These are phyloP conservation scores for Penicillium occitanis DNA, from an alignment of 2,329 filamentous ascomycete genomes.

Conservation along the genomic window DNA sequence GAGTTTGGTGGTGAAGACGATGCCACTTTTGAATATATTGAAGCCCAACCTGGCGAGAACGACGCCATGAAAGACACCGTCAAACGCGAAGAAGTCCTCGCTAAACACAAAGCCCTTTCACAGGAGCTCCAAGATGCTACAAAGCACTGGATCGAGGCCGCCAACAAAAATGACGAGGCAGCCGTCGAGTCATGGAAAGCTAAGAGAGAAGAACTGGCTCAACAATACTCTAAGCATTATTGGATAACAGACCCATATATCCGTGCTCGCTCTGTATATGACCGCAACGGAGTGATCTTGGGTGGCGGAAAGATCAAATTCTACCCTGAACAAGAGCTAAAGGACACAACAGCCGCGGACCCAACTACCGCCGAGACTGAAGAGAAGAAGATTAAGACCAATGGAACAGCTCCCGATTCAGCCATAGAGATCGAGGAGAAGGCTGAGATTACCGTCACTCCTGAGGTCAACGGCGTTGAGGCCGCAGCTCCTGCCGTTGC, in stretches of 20 bases:
- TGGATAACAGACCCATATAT: constrained; percentile 89
- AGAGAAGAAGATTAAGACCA: constrained; percentile 2
- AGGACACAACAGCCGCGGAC: not conserved
- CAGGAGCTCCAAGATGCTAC: constrained; percentile 73
- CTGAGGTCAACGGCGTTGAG: not conserved
- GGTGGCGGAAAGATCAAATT: constrained; percentile 68
- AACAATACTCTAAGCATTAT: constrained; percentile 69
- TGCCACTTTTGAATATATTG: constrained; percentile 79
- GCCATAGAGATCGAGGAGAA: constrained; percentile 4
- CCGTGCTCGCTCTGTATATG: constrained; percentile 78
- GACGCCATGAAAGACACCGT: constrained; percentile 66
- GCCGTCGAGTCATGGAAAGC: constrained; percentile 53
- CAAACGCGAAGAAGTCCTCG: constrained; percentile 63
- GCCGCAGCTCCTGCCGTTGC: constrained; percentile 11
- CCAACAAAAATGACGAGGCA: constrained; percentile 45
- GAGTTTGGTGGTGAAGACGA: constrained; percentile 85
- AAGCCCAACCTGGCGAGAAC: constrained; percentile 76
- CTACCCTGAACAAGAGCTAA: constrained; percentile 51
- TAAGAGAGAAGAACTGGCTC: constrained; percentile 62
- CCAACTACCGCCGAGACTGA: not conserved
- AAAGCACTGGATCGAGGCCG: constrained; percentile 67
- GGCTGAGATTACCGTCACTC: not conserved
- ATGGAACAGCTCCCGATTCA: not conserved
- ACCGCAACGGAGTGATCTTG: constrained; percentile 72
- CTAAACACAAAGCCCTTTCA: constrained; percentile 64